Evolutionary conservation across 768 basidiomycete genomes (phyloP).

Genomic region (Leccinellum luteum): DNA sequence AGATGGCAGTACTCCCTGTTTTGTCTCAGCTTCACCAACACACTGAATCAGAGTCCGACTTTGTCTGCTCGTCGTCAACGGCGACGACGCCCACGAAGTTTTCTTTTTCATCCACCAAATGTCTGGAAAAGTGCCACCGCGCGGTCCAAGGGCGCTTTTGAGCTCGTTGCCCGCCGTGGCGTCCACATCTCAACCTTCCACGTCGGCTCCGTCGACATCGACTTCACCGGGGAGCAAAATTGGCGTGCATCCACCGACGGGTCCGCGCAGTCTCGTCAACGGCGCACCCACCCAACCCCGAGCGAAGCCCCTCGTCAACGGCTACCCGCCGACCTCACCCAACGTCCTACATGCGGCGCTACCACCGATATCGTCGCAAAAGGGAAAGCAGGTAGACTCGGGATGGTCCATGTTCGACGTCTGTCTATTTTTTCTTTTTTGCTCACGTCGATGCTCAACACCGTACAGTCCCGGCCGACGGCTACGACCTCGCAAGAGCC

Average conservation of each 20-base stretch:
- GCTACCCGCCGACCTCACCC: slow-evolving; percentile 33
- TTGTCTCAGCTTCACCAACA: slow-evolving; percentile 15
- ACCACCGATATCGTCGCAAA: slow-evolving; percentile 33
- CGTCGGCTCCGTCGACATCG: slow-evolving; percentile 34
- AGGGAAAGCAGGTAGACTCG: slow-evolving; percentile 43
- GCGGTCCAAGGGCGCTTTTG: slow-evolving; percentile 67
- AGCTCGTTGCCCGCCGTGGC: slow-evolving; percentile 39
- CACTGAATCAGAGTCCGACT: neutral
- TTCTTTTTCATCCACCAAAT: slow-evolving; percentile 24
- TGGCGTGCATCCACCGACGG: slow-evolving; percentile 60
- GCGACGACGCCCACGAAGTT: slow-evolving; percentile 17
- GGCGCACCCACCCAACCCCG: slow-evolving; percentile 31
- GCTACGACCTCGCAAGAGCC: slow-evolving; percentile 15
- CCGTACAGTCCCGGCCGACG: slow-evolving; percentile 15
- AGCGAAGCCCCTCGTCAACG: slow-evolving; percentile 46
- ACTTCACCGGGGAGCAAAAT: slow-evolving; percentile 40
- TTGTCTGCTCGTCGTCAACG: slow-evolving; percentile 22
- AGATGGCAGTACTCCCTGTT: slow-evolving; percentile 9
- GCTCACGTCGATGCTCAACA: neutral
- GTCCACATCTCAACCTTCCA: slow-evolving; percentile 28
- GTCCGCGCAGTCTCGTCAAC: slow-evolving; percentile 57
- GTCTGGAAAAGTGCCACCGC: slow-evolving; percentile 79
- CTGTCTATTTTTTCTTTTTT: slow-evolving; percentile 13
- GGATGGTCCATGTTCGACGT: slow-evolving; percentile 36
- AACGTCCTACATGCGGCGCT: slow-evolving; percentile 28